A percentile compares a stretch with the other conserved stretches of the same genome.
These are phyloP conservation scores for Yamadazyma sp. DNA, from an alignment of 805 yeast species.

Conservation along the genomic window DNA sequence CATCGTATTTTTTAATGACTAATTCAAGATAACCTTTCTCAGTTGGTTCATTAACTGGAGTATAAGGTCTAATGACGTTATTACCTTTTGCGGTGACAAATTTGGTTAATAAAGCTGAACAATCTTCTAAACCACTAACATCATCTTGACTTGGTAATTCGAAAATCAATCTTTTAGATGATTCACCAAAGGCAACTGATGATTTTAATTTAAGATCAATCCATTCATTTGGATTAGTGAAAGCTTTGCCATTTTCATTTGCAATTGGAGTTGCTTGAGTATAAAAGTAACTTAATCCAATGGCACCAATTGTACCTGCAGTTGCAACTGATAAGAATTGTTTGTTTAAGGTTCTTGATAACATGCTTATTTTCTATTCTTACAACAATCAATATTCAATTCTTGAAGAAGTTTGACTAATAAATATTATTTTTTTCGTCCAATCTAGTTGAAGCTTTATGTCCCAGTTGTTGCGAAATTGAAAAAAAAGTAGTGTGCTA, in stretches of 20 bases:
- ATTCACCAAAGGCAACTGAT: slow-evolving; percentile 49
- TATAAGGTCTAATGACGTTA: slow-evolving; percentile 83
- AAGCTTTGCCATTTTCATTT: slow-evolving; percentile 44
- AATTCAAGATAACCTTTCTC: slow-evolving; percentile 74
- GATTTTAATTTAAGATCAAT: slow-evolving; percentile 60
- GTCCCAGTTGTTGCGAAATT: too few relatives aligned
- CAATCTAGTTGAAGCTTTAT: too few relatives aligned
- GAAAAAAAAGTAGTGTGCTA: too few relatives aligned
- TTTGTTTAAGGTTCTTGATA: slow-evolving; percentile 24
- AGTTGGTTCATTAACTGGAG: slow-evolving; percentile 75
- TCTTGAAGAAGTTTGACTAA: too few relatives aligned
- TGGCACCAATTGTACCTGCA: slow-evolving; percentile 27
- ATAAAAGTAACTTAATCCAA: slow-evolving; percentile 31
- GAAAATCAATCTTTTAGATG: slow-evolving; percentile 69
- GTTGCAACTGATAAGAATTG: slow-evolving; percentile 28
- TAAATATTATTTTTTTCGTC: too few relatives aligned
- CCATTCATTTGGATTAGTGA: slow-evolving; percentile 68
- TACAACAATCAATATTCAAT: too few relatives aligned
- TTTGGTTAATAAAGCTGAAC: slow-evolving; percentile 80
- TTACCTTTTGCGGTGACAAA: slow-evolving; percentile 79
- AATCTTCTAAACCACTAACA: slow-evolving; percentile 71
- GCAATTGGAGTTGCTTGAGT: slow-evolving; percentile 18
- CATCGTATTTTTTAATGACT: slow-evolving; percentile 78
- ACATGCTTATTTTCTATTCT: slow-evolving; percentile 10
- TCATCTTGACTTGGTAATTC: slow-evolving; percentile 65